phyloP scores from a whole-genome alignment of 257 asterid species.

The Solanum clarkiae region DNA sequence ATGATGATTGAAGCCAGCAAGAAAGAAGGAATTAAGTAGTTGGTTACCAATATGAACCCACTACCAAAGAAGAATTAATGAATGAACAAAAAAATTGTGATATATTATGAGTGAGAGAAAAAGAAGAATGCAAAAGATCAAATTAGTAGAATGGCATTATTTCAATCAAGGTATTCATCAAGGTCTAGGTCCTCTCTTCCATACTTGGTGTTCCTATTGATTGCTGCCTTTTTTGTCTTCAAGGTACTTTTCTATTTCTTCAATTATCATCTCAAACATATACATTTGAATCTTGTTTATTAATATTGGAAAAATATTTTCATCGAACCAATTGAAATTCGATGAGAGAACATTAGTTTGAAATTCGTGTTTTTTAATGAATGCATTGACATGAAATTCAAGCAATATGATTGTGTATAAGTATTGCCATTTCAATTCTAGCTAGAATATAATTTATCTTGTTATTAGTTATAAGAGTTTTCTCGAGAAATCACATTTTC shows the following conservation, averaged over 20 bases:
- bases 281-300: neutral
- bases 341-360: no score
- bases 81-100: neutral
- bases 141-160: constrained; percentile 35
- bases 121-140: neutral
- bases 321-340: neutral
- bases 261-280: neutral
- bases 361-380: neutral
- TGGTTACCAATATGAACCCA: neutral
- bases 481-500: no score
- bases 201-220: constrained; percentile 49
- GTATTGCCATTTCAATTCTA: no score
- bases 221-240: constrained; percentile 71
- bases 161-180: constrained; percentile 30
- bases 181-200: constrained; percentile 31
- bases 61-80: neutral
- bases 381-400: neutral
- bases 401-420: neutral
- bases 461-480: no score
- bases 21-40: neutral
- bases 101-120: neutral
- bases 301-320: neutral
- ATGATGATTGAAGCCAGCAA: constrained; percentile 4
- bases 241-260: constrained; percentile 27
- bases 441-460: no score